Base-by-base conservation (phyloP, 192 early-diverging fungal species). In the Backusella psychrophila region DNA sequence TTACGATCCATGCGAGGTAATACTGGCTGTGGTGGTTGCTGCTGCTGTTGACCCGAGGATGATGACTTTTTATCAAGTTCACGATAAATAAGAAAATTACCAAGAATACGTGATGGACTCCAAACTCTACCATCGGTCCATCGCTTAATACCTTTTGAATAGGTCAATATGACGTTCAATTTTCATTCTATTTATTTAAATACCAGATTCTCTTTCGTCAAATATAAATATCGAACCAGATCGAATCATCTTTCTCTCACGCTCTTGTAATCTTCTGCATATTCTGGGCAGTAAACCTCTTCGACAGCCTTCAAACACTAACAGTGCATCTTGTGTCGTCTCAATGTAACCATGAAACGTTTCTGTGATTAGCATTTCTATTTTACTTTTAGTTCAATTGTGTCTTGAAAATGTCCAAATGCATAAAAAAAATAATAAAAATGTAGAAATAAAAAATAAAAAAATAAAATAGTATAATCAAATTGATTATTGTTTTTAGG, bases 101-200 rank as follows among this genome's bases (percentile, higher is more conserved):
- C 91, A 35, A 93, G 82, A 19, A 95, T 94, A 35, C 94, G 89
- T 14, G 93, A 94, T 7, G 94, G 94, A 42, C 93, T 92, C 94
- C 94, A 95, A 15, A 89, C 81, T 6, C 90, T 85, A 6, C 93
- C 93, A 72, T 95, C 94, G 0, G 95, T 96, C 95, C 95, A 96
- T 17, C 95, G 87, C 78, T 93, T 94, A 83, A 95, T 94, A 4
- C 91, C 80, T 81, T 71, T 81, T 71, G 0, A 42, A 19, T 66
- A 9, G 44, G 26, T 33, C 15, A 53, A 39, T 17, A 66, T 17
- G 0, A 34, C 52, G 26, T 67, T 2, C 7, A 23, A 44, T 21
- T 66, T 69, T 69, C n/a, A 38, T 12, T 41, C 36, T 38, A 36
- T 36, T 21, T 38, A 4, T 69, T 69, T 49, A 49, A 49, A 67